phyloP scores from a whole-genome alignment of 2,329 filamentous ascomycete genomes.

The Akanthomyces lecanii region DNA sequence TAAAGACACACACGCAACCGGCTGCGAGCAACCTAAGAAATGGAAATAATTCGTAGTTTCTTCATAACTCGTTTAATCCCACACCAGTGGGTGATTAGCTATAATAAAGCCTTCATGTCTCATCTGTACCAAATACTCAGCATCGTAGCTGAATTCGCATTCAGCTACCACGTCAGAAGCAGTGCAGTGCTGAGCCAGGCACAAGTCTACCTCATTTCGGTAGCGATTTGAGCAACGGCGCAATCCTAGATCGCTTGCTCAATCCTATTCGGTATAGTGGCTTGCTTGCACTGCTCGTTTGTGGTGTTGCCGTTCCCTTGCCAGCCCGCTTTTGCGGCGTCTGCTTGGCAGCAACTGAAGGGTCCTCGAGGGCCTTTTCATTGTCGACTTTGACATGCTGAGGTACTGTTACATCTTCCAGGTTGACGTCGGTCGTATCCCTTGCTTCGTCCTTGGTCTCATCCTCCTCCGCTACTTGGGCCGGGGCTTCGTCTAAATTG shows the following conservation, averaged over 20 bases:
- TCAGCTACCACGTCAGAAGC: neutral
- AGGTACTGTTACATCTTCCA: neutral
- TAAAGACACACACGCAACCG: neutral
- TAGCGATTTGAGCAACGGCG: slow-evolving; percentile 47
- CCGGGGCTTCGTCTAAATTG: neutral
- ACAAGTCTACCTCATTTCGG: slow-evolving; percentile 32
- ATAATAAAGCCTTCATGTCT: neutral
- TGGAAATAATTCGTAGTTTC: neutral
- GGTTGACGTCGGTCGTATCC: neutral
- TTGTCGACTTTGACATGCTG: neutral
- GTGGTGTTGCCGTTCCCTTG: slow-evolving; percentile 1
- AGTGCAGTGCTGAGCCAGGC: neutral
- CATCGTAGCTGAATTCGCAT: neutral
- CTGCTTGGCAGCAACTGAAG: neutral
- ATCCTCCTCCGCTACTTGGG: neutral
- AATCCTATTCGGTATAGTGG: slow-evolving; percentile 48
- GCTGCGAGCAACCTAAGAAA: neutral
- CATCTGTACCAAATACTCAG: neutral
- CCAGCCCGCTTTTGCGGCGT: slow-evolving; percentile 1
- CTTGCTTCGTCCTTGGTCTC: slow-evolving; percentile 4
- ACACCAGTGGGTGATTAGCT: neutral
- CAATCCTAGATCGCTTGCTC: slow-evolving; percentile 47
- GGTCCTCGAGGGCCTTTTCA: neutral
- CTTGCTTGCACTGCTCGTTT: slow-evolving; percentile 25
- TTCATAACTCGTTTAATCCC: neutral